Evolutionary conservation across 1,284 basidiomycete genomes (phyloP).

Genomic region (Pisolithus thermaeus): DNA sequence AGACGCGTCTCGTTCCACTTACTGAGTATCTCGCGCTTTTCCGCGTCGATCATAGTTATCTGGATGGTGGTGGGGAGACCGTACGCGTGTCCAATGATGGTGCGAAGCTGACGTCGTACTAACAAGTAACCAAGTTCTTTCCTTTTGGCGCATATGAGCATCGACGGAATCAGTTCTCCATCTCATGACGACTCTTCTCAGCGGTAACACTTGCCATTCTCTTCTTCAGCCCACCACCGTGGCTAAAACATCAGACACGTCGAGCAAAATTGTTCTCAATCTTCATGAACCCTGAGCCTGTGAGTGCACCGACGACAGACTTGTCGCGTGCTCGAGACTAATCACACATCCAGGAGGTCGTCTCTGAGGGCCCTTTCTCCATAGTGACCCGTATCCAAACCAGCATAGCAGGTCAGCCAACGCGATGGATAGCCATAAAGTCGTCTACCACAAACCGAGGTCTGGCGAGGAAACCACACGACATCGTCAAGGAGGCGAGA

Average conservation of each 20-base stretch:
- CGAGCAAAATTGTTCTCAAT: neutral
- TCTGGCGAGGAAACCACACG: conserved; percentile 47
- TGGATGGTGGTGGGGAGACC: too few relatives aligned
- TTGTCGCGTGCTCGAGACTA: neutral
- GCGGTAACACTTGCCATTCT: too few relatives aligned
- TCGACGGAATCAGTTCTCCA: too few relatives aligned
- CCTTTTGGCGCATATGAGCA: too few relatives aligned
- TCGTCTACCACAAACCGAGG: conserved; percentile 18
- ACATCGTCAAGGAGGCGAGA: conserved; percentile 65
- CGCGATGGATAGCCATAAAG: conserved; percentile 24
- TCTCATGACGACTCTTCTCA: too few relatives aligned
- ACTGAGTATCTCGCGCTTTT: neutral
- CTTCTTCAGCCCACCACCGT: too few relatives aligned
- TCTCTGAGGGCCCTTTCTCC: conserved; percentile 23
- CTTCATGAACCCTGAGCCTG: neutral
- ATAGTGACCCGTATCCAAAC: conserved; percentile 15
- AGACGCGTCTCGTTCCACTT: neutral
- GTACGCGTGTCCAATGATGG: too few relatives aligned
- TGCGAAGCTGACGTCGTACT: too few relatives aligned
- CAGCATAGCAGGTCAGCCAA: neutral
- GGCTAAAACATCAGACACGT: too few relatives aligned
- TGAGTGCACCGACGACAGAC: neutral
- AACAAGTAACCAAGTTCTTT: too few relatives aligned
- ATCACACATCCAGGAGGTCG: conserved; percentile 14
- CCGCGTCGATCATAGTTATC: neutral